Evolutionary conservation across 1,284 basidiomycete genomes (phyloP), one percentile per base, ranked within the genome.

Genomic region (Cutaneotrichosporon cyanovorans): DNA sequence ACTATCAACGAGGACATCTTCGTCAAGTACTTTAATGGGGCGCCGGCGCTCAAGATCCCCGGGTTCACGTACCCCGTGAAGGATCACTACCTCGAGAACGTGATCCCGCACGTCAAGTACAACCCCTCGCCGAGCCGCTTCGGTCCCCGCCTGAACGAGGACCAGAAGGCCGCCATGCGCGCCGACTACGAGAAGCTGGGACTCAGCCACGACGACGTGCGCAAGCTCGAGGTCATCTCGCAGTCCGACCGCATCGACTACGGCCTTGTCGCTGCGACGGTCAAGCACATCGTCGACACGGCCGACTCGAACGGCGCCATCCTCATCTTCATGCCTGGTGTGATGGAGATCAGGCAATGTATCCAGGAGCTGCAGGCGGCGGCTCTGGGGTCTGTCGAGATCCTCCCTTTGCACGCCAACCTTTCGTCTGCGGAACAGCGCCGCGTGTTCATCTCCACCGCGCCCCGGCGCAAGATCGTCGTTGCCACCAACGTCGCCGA

Each of bases 361-460:
- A 81, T 91, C 33, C 80, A 84, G 19, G 77, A 79, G 12, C 74
- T 93, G 20, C 75, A 76, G 18, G 62, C 66, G 15, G 58, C 72
- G 9, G 50, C 71, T 4, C 58, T 68, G 15, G 70, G 72, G 16
- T 63, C 75, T 18, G 77, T 80, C 7, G 78, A 82, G 37, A 78
- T 90, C 40, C 75, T 91, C 34, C 86, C 91, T 0, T 78, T 96
- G 2, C 92, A 96, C 62, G 88, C 91, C 11, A 95, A 95, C 66
- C 74, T 95, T 12, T 83, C 87, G 0, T 84, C 76, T 36, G 80
- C 84, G 15, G 91, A 95, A 61, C 92, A 96, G 69, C 80, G 82
- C 10, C 74, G 74, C 5, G 86, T 92, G 0, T 96, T 96, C 63
- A 87, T 92, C 57, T 73, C 75, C 9, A 76, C 77, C 0, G 78